Base-by-base conservation (phyloP, 495 filamentous ascomycete species). In the Xylaria intraflava region DNA sequence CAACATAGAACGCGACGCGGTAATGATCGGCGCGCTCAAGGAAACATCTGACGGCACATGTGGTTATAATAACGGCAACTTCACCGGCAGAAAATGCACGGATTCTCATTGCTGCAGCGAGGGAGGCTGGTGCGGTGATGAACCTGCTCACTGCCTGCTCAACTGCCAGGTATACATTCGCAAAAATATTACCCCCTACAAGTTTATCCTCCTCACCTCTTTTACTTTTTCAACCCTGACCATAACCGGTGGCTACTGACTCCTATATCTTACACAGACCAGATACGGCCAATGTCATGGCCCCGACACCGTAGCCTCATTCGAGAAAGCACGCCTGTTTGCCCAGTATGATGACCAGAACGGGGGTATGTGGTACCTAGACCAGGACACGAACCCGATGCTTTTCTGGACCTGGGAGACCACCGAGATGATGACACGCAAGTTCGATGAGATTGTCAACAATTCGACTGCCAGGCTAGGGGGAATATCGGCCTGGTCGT, bases 321-420 rank as follows among this genome's bases (percentile, higher is more conserved):
- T 70, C 62, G 20, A 48, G 31, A 71, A 64, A 23, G 83, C 83
- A 8, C 56, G 71, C 46, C 64, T 67, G 19, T 62, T 78, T 49
- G 77, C 74, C 29, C 57, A 63, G 48, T 72, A 70, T 3, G 83
- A 85, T 48, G 65, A 67, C 1, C 45, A 67, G 20, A 58, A 59
- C 12, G 83, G 82, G 27, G 83, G 77, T 0, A 67, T 82, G 66
- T 85, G 82, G 69, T 85, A 79, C 69, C 81, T 73, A 62, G 83
- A 85, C 60, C 47, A 53, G 8, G 56, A 70, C 12, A 48, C 54
- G 11, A 56, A 69, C 5, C 60, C 62, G 26, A 64, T 70, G 31
- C 46, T 84, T 39, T 87, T 83, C 72, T 87, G 83, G 83, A 82
- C 77, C 3, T 87, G 83, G 83, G 83, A 87, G 53, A 82, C 80